Conservation (phyloP, 345 rosid species). For the Pugionium cornutum region DNA sequence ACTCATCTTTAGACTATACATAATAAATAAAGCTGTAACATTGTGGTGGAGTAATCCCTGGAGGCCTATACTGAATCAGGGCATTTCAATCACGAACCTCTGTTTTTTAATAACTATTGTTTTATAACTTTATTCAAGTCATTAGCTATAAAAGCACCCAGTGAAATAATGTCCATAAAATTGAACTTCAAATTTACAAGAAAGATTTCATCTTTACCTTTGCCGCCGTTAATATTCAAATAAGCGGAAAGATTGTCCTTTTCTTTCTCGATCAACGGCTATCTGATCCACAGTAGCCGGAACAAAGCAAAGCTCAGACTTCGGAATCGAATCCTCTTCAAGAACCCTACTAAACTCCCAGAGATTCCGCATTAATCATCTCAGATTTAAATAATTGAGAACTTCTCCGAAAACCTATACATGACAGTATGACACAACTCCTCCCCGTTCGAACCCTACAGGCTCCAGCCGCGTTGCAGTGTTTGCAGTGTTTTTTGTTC, state of each 20-base stretch:
- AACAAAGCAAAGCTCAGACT: background rate
- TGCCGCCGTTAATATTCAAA: conserved; percentile 35
- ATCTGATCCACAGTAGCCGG: conserved; percentile 32
- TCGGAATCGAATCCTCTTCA: background rate
- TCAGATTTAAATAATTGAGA: no score
- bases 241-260: conserved; percentile 6
- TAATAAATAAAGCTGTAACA: conserved; percentile 21
- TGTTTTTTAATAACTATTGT: background rate
- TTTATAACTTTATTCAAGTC: no score
- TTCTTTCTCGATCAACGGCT: conserved; percentile 35
- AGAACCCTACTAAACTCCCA: no score
- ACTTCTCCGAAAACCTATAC: no score
- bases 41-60: background rate
- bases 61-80: background rate
- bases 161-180: background rate
- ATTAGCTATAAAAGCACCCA: no score
- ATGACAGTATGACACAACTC: no score
- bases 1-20: background rate
- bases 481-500: no score
- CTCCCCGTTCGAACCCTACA: no score
- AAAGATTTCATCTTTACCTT: conserved; percentile 1
- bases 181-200: conserved; percentile 32
- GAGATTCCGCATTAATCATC: no score
- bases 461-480: no score
- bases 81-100: background rate